phyloP scores from a whole-genome alignment of 805 yeast species.

The Phaffomyces thermotolerans region DNA sequence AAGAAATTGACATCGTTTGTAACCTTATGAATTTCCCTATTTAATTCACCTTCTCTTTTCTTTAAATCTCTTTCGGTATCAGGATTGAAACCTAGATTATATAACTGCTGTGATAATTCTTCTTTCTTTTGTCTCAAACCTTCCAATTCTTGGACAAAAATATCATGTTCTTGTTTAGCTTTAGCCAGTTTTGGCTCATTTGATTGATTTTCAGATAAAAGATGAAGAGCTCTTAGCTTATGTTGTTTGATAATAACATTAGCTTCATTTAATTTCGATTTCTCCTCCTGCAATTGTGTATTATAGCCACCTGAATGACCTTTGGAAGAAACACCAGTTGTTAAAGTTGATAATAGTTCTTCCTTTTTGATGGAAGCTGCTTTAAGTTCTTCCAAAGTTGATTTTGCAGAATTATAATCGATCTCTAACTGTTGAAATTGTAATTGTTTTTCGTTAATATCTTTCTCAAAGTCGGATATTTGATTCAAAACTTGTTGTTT shows the following conservation, averaged over 20 bases:
- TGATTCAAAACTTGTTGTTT: constrained; percentile 27
- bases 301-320: constrained; percentile 73
- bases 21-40: constrained; percentile 37
- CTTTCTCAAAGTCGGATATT: constrained; percentile 27
- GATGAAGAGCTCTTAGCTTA: constrained; percentile 49
- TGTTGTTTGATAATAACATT: constrained; percentile 52
- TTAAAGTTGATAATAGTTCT: constrained; percentile 71
- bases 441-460: constrained; percentile 30
- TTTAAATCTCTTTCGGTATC: constrained; percentile 36
- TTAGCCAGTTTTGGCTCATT: constrained; percentile 41
- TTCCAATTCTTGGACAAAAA: constrained; percentile 36
- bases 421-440: constrained; percentile 35
- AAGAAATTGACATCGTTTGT: constrained; percentile 44
- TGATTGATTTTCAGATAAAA: constrained; percentile 41
- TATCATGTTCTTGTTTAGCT: constrained; percentile 45
- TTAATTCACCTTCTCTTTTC: constrained; percentile 36
- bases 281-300: constrained; percentile 60
- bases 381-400: constrained; percentile 37
- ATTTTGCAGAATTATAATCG: constrained; percentile 38
- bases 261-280: constrained; percentile 45
- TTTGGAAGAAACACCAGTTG: constrained; percentile 83
- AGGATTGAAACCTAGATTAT: constrained; percentile 52
- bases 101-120: constrained; percentile 35
- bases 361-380: constrained; percentile 51
- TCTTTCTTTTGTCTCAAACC: constrained; percentile 32